Conservation (phyloP, 2,329 filamentous ascomycete genomes). For the Mollisia scopiformis region DNA sequence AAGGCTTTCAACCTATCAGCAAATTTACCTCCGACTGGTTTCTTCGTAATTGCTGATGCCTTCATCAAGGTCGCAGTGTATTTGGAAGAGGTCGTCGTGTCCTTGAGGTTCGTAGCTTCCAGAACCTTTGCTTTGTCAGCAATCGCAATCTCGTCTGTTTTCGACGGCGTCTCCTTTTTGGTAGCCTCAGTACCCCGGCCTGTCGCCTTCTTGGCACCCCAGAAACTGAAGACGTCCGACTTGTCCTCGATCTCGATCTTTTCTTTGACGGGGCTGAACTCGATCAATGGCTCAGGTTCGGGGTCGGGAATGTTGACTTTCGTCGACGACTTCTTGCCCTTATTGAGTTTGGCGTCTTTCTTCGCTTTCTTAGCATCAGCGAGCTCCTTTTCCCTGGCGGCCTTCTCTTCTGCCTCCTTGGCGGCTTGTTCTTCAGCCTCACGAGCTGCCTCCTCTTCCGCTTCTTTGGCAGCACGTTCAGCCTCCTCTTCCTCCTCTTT, state of each 20-base stretch:
- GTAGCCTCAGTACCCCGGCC: slow-evolving; percentile 37
- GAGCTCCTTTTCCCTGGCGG: slow-evolving; percentile 42
- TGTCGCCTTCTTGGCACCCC: slow-evolving; percentile 53
- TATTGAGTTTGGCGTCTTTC: slow-evolving; percentile 42
- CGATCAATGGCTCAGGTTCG: slow-evolving; percentile 27
- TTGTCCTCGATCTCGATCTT: slow-evolving; percentile 36
- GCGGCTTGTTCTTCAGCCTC: slow-evolving; percentile 41
- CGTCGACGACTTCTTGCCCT: slow-evolving; percentile 34
- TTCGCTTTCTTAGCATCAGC: slow-evolving; percentile 37
- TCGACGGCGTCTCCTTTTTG: slow-evolving; percentile 41
- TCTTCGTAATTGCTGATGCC: slow-evolving; percentile 43
- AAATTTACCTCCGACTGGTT: slow-evolving; percentile 54
- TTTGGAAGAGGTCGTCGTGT: slow-evolving; percentile 44
- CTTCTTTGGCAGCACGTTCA: slow-evolving; percentile 39
- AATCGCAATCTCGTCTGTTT: slow-evolving; percentile 46
- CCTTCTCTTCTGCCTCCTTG: slow-evolving; percentile 42
- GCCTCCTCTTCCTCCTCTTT: slow-evolving; percentile 32
- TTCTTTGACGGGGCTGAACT: slow-evolving; percentile 40
- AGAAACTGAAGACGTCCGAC: slow-evolving; percentile 54
- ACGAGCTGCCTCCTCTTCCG: slow-evolving; percentile 38
- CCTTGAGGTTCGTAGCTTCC: slow-evolving; percentile 48
- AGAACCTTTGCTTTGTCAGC: slow-evolving; percentile 54
- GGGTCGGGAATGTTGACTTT: slow-evolving; percentile 27
- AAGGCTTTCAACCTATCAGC: slow-evolving; percentile 61
- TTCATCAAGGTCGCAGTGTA: slow-evolving; percentile 45